Base-by-base conservation (phyloP, 2,329 filamentous ascomycete genomes). In the Penicillium sp. region DNA sequence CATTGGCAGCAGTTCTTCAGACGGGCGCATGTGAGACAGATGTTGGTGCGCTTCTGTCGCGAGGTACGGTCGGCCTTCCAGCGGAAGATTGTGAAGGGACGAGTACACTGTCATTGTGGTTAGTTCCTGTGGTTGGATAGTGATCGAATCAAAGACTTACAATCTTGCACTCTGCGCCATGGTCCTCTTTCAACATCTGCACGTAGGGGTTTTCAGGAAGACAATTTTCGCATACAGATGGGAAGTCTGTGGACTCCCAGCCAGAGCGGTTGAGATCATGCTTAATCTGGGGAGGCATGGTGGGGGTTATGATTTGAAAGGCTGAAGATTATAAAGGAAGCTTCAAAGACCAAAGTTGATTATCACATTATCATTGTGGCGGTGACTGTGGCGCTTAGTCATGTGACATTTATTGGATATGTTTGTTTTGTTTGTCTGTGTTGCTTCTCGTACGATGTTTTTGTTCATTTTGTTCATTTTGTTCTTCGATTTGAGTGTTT, bases 1-100 rank as follows among this genome's bases (percentile, higher is more conserved):
- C 89, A 93, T 79, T 99, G 94, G 71, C 94, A 99, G 79, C 94
- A 97, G 79, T 99, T 99, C 78, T 99, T 99, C 63, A 97, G 82
- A 43, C 94, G 89, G 22, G 94, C 93, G 79, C 94, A 99, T 40
- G 94, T 99, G 23, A 99, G 82, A 75, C 94, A 99, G 68, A 97
- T 95, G 67, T 90, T 96, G 52, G 93, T 97, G 63, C 90, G 88
- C 77, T 95, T 96, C 74, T 93, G 92, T 59, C 92, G 89, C 25
- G 92, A 86, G 2, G 92, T 94, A 55, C 94, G 90, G 73, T 96
- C 92, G 60, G 90, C 87, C 67, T 93, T 93, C 93, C 93, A 99
- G 67, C 88, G 86, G 74, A 99, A 99, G 51, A 97, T 84, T 25
- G 94, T 97, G 70, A 97, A 99, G 0, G 94, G 94, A 58, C 94